These are phyloP conservation scores for Porodaedalea pini DNA, from an alignment of 1,284 basidiomycete genomes.

Conservation along the genomic window DNA sequence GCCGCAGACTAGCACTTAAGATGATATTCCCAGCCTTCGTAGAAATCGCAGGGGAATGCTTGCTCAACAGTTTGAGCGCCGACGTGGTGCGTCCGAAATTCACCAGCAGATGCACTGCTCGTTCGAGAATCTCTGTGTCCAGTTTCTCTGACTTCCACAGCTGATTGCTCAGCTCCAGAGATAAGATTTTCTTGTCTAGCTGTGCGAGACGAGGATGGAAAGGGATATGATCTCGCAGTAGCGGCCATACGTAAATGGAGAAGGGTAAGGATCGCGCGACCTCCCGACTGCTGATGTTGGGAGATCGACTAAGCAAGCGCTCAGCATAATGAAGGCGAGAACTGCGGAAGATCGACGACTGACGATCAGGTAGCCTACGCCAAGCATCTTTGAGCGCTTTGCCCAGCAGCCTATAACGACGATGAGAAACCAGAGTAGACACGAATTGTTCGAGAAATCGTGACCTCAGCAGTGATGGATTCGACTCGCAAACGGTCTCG, in stretches of 20 bases:
- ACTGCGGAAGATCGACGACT: conserved; percentile 1
- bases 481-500: neutral
- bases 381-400: conserved; percentile 3
- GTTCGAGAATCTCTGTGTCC: conserved; percentile 12
- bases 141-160: conserved; percentile 20
- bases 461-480: conserved; percentile 3
- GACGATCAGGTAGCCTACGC: neutral
- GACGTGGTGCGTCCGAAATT: conserved; percentile 35
- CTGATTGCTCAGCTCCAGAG: conserved; percentile 8
- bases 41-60: conserved; percentile 33
- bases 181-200: conserved; percentile 11
- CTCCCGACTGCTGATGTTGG: neutral
- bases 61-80: conserved; percentile 42
- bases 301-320: neutral
- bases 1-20: conserved; percentile 41
- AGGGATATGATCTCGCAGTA: conserved; percentile 11
- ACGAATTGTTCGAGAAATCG: conserved; percentile 6
- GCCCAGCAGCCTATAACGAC: conserved; percentile 11
- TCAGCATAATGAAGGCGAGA: conserved; percentile 7
- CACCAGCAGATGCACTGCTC: conserved; percentile 34
- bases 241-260: conserved; percentile 17
- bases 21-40: conserved; percentile 46
- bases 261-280: conserved; percentile 15
- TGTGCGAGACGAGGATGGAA: conserved; percentile 15
- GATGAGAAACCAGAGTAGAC: conserved; percentile 8